Base-by-base conservation (phyloP, 495 filamentous ascomycete genomes). In the Cenococcum geophilum region DNA sequence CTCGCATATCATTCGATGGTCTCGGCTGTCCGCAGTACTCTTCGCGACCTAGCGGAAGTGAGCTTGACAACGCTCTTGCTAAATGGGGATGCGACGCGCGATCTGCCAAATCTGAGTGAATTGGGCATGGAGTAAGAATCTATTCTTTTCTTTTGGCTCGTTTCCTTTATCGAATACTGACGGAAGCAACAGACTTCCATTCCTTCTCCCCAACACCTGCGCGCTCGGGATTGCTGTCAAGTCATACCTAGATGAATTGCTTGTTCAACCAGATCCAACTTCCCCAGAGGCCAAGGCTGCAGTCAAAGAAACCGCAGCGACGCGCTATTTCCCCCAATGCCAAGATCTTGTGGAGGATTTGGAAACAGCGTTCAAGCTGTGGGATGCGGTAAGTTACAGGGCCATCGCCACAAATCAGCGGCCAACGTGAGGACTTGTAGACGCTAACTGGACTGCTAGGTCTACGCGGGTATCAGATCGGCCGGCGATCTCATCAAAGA, bases 181-280 rank as follows among this genome's bases (percentile, higher is more conserved):
- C 58, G 5, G 47, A 23, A 9, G n/a, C 20, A 21, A 32, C 53
- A 96, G 89, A 47, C 78, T 99, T 27, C 93, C 95, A 9, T 95
- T 99, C 70, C 83, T 87, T 59, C 80, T 83, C 16, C 87, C 93
- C 67, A 86, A 89, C 47, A 89, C 95, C 66, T 88, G 90, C 45
- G 89, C 84, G 40, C 79, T 84, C 32, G 92, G 90, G 18, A 93
- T 97, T 68, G 91, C 91, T 3, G 88, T 93, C 23, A 91, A 95
- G 73, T 91, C 89, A 5, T 92, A 95, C 72, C 81, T 99, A 21
- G 95, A 99, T 68, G 92, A 97, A 56, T 76, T 89, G 32, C 77
- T 75, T n/a, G 71, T 81, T 25, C 75, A 83, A 47, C 16, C 58
- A 6, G 70, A 74, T 42, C 78, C 82, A 10, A 82, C 79, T 0